phyloP scores from a whole-genome alignment of 208 protist genomes.

The Balamuthia mandrillaris region DNA sequence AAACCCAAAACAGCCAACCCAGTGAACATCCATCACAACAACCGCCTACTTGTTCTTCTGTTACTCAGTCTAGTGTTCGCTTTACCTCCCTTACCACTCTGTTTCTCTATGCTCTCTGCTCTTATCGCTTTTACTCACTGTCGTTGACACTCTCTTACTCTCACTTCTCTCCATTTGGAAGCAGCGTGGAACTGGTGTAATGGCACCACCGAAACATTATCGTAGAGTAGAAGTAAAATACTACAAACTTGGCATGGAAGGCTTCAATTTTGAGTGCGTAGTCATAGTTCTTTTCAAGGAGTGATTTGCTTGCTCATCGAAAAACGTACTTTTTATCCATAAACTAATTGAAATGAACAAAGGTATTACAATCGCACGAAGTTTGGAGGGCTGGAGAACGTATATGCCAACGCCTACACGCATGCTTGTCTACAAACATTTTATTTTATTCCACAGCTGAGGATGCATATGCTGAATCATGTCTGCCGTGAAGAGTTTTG shows the following conservation, averaged over 20 bases:
- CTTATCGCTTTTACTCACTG: too few species aligned
- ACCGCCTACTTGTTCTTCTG: too few species aligned
- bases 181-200: too few species aligned
- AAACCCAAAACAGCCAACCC: too few species aligned
- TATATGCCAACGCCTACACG: conserved; percentile 63
- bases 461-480: conserved; percentile 52
- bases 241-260: conserved; percentile 59
- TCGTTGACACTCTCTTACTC: too few species aligned
- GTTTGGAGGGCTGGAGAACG: conserved; percentile 67
- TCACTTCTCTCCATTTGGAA: too few species aligned
- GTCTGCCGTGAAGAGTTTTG: conserved; percentile 65
- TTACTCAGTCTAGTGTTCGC: too few species aligned
- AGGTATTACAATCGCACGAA: conserved; percentile 61
- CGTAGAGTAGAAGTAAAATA: conserved; percentile 55
- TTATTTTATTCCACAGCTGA: conserved; percentile 63
- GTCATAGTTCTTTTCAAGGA: neutral
- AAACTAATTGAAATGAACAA: neutral
- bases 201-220: conserved; percentile 48
- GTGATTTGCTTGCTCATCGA: too few species aligned
- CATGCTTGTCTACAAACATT: conserved; percentile 67
- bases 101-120: too few species aligned
- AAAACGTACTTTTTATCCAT: neutral
- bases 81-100: too few species aligned
- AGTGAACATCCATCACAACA: too few species aligned
- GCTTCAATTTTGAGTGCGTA: conserved; percentile 64